Evolutionary conservation across 331 rosid genomes (phyloP), one percentile per base, ranked within the genome.

Genomic region (Spiraea crenata): DNA sequence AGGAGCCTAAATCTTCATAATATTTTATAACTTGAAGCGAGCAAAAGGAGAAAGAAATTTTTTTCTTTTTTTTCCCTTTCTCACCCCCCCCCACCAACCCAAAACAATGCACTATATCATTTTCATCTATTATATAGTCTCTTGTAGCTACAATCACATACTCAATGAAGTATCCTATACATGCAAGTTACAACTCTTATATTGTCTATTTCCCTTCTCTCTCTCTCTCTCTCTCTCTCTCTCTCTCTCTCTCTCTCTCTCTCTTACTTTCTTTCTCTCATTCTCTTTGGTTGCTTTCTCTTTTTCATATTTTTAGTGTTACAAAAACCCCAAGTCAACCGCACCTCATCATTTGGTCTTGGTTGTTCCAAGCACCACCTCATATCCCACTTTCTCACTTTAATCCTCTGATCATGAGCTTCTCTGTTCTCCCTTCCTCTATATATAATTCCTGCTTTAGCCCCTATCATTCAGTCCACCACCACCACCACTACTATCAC

Each of bases 341-440:
- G 58, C 89, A 74, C 78, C 87, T 90, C 91, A 92, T 92, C 69
- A 92, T 92, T 92, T 90, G 98, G 98, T 92, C 98, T 88, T 79
- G 89, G 76, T 77, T 87, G 63, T 84, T 81, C 85, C 85, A 76
- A 85, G 89, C 96, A 89, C 89, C 96, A 89, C 88, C 90, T 85
- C 95, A 86, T 86, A 79, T 85, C 92, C 91, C 96, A 92, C 95
- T 86, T 74, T 80, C 47, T 76, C 81, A 57, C 70, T 69, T 61
- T 55, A 59, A 39, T 44, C 34, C 15, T 17, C 17, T 63, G 55
- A 31, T 46, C 44, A 31, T 35, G 12, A 17, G 15, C 9, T 25
- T 63, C 48, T 70, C 5, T 35, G 19, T 17, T 31, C 34, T 62
- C 49, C 52, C 6, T 15, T 46, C 46, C 58, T 20, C 66, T 79